Evolutionary conservation across 768 basidiomycete genomes (phyloP), one percentile per base, ranked within the genome.

Genomic region (Chiua virens): DNA sequence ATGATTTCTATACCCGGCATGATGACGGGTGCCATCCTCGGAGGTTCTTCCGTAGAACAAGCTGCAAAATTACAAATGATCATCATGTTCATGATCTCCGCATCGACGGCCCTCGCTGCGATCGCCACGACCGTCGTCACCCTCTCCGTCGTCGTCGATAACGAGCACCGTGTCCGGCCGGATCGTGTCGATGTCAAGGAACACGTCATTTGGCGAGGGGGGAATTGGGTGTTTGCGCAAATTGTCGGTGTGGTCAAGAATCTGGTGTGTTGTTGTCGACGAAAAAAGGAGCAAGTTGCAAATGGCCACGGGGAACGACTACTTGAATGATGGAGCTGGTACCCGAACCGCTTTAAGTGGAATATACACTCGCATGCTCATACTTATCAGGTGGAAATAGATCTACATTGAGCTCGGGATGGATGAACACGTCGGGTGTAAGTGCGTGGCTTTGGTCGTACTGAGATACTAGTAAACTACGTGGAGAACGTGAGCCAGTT

Each of bases 1-100:
- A 85, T 87, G 50, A 87, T 89, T 48, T 72, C 86, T n/a, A 89
- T 89, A 49, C 87, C 87, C 1, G 90, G 91, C 1, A 92, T 91
- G 89, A 92, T 94, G 89, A 91, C 89, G 0, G 92, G 92, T 57
- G 89, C 92, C 5, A 86, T 95, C 53, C 82, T 94, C 14, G 93
- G 89, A 11, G 92, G 92, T 0, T 81, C 88, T 13, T 85, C 86
- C 25, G 88, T 94, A 37, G 78, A 89, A n/a, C 90, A 92, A 67
- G 93, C 92, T 0, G 89, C 89, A 2, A 82, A 84, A 47, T 72
- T 94, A 15, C 93, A 94, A 60, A 93, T 93, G 86, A 84, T 95
- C 51, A 91, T 95, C 71, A 89, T 93, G 84, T 94, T 95, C 69
- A 89, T 94, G 87, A 91, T 94, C 39, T 84, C 85, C 4, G 84